Evolutionary conservation across 2,329 filamentous ascomycete genomes (phyloP).

Genomic region (Sporothrix brasiliensis): DNA sequence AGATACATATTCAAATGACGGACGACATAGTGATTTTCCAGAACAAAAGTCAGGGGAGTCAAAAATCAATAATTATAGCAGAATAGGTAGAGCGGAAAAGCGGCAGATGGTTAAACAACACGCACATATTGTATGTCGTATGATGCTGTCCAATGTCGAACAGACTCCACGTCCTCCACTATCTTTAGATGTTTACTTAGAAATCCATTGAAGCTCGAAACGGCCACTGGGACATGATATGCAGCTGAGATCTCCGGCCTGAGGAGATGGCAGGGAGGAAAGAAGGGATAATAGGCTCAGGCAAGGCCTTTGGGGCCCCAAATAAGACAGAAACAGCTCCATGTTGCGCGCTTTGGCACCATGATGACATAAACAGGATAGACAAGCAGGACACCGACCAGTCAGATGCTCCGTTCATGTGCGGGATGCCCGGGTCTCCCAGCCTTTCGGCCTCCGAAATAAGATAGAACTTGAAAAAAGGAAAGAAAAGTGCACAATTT

Average conservation of each 20-base stretch:
- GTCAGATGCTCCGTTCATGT: not conserved
- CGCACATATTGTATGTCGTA: not conserved
- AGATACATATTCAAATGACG: not conserved
- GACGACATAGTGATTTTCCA: too few relatives aligned
- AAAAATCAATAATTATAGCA: not conserved
- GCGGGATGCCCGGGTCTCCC: not conserved
- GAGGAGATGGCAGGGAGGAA: not conserved
- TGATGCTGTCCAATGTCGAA: too few relatives aligned
- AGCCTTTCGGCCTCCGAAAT: not conserved
- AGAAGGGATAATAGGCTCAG: not conserved
- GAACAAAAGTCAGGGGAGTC: too few relatives aligned
- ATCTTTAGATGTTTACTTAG: too few relatives aligned
- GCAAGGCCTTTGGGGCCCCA: not conserved
- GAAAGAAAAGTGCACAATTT: not conserved
- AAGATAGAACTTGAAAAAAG: slow-evolving; percentile 2
- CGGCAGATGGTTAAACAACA: not conserved
- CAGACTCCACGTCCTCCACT: too few relatives aligned
- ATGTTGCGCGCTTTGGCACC: not conserved
- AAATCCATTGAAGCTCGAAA: too few relatives aligned
- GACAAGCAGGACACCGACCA: not conserved
- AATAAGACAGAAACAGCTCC: not conserved
- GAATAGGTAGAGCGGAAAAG: not conserved
- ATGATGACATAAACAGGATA: not conserved
- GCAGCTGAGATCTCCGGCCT: too few relatives aligned
- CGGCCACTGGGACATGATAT: too few relatives aligned